Conservation (phyloP, 805 yeast species). For the Tetrapisispora fleetii region DNA sequence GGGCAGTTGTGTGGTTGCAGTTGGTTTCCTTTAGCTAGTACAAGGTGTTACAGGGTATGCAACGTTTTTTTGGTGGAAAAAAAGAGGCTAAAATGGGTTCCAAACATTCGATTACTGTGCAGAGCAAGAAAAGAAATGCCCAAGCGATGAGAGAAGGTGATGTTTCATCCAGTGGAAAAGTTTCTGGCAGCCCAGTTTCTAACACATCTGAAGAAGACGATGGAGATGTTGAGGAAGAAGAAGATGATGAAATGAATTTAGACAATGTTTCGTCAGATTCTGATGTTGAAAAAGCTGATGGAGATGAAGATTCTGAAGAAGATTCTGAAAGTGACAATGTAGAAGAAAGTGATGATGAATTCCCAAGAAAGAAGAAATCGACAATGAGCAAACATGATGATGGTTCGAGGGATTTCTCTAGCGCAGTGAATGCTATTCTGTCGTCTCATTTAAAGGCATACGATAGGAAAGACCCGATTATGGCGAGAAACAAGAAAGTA, state of each 20-base stretch:
- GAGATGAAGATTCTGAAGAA: constrained; percentile 16
- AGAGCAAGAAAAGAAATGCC: constrained; percentile 6
- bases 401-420: constrained; percentile 70
- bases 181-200: background rate
- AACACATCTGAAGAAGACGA: constrained; percentile 12
- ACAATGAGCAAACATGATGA: constrained; percentile 50
- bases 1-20: too few species aligned
- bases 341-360: constrained; percentile 30
- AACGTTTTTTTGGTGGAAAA: background rate
- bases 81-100: background rate
- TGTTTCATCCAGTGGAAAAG: background rate
- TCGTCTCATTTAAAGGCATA: constrained; percentile 83
- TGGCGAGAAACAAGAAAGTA: constrained; percentile 70
- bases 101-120: background rate
- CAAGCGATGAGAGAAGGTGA: background rate
- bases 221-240: constrained; percentile 13
- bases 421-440: constrained; percentile 74
- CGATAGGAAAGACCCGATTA: constrained; percentile 79
- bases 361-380: constrained; percentile 43
- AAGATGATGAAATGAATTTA: constrained; percentile 14
- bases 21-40: too few species aligned
- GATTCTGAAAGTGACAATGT: constrained; percentile 13
- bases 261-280: constrained; percentile 12
- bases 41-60: too few species aligned
- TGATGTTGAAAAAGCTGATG: constrained; percentile 15